phyloP scores from a whole-genome alignment of 208 protist genomes.

The Porcisia deanei region DNA sequence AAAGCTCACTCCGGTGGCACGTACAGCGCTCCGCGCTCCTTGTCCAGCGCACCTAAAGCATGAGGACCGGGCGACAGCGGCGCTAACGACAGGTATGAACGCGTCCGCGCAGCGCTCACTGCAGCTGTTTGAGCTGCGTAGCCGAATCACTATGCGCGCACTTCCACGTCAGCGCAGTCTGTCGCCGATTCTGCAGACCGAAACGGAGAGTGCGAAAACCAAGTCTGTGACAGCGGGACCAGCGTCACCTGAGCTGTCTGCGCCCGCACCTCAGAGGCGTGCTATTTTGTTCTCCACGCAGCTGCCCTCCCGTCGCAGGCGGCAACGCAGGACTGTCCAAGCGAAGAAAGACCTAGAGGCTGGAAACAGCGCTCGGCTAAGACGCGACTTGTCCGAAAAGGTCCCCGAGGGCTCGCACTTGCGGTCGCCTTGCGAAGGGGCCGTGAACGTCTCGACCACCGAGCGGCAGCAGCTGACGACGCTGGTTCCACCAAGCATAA shows the following conservation, averaged over 20 bases:
- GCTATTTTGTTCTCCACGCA: conserved; percentile 15
- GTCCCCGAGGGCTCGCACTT: neutral
- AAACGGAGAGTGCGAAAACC: neutral
- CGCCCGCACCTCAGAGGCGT: neutral
- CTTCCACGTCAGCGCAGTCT: conserved; percentile 2
- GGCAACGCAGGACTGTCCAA: neutral
- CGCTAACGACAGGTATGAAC: neutral
- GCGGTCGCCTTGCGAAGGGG: conserved; percentile 12
- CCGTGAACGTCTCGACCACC: neutral
- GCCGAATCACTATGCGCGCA: conserved; percentile 7
- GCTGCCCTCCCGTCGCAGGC: neutral
- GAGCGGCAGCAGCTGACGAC: conserved; percentile 6
- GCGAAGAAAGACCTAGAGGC: neutral
- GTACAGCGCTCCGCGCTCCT: neutral
- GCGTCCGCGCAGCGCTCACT: conserved; percentile 13
- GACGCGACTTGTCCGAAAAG: neutral
- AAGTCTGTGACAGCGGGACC: neutral
- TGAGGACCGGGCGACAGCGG: neutral
- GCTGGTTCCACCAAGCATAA: neutral
- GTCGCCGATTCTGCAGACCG: neutral
- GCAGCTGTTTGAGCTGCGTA: conserved; percentile 25
- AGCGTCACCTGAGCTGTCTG: neutral
- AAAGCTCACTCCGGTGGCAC: neutral
- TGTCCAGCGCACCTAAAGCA: neutral
- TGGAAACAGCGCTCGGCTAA: neutral